Percentiles rank a stretch among this genome's conserved stretches.
These are phyloP conservation scores for Pelargonium nanum DNA, from an alignment of 345 rosid species.

Conservation along the genomic window DNA sequence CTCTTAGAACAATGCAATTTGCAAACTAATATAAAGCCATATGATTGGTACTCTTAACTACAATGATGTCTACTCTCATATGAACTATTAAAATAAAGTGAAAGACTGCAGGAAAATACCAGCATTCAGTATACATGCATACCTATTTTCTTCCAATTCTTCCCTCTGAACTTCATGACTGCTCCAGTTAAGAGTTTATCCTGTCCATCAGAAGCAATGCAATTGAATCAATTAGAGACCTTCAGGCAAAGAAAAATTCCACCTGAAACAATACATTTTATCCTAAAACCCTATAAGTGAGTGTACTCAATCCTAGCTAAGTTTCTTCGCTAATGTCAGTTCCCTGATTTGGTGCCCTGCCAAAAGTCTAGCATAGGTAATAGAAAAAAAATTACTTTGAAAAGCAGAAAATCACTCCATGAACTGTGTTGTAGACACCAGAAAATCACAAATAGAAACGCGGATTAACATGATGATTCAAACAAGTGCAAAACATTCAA, in stretches of 20 bases:
- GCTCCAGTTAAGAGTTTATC: slow-evolving; percentile 17
- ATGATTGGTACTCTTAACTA: background rate
- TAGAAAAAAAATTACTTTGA: background rate
- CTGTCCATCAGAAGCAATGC: slow-evolving; percentile 5
- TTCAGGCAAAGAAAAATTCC: background rate
- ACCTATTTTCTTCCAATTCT: slow-evolving; percentile 52
- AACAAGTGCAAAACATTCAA: background rate
- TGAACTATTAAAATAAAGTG: background rate
- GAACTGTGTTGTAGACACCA: background rate
- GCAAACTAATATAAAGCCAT: background rate
- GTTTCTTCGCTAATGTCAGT: too few species aligned
- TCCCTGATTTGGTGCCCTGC: too few species aligned
- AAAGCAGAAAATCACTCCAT: background rate
- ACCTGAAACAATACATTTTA: background rate
- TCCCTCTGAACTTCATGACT: slow-evolving; percentile 27
- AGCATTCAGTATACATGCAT: background rate
- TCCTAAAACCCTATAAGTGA: background rate
- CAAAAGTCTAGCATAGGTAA: too few species aligned
- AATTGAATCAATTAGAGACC: background rate
- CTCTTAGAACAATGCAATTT: background rate
- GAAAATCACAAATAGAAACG: background rate
- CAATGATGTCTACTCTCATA: background rate
- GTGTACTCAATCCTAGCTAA: too few species aligned
- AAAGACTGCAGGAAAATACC: background rate
- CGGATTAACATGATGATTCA: too few species aligned